Evolutionary conservation across 1,284 basidiomycete genomes (phyloP).

Genomic region (Austropuccinia psidii): DNA sequence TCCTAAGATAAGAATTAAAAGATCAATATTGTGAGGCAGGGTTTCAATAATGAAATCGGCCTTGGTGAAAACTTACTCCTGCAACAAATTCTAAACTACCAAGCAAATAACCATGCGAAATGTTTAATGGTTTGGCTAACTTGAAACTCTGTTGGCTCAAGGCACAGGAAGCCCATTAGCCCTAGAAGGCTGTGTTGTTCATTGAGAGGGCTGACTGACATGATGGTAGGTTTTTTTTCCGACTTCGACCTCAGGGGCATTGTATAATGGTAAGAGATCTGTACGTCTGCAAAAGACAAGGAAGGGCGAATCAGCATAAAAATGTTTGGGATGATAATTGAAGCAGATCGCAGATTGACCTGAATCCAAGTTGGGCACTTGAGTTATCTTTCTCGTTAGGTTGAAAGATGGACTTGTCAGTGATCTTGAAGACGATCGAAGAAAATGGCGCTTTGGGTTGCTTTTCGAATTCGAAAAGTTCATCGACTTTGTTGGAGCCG

Average conservation of each 20-base stretch:
- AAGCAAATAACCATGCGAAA: conserved; percentile 3
- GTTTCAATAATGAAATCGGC: too few species aligned
- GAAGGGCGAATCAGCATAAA: neutral
- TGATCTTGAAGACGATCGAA: neutral
- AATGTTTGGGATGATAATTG: too few species aligned
- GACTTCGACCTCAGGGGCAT: neutral
- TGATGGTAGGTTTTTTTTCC: conserved; percentile 20
- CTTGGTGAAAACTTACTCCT: neutral
- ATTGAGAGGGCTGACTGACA: neutral
- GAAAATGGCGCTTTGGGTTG: neutral
- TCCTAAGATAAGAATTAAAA: too few species aligned
- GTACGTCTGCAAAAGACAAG: conserved; percentile 10
- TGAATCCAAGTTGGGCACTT: neutral
- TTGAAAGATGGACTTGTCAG: conserved; percentile 19
- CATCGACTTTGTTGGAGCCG: neutral
- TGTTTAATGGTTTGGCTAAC: neutral
- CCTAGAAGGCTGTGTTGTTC: neutral
- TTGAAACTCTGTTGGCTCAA: conserved; percentile 21
- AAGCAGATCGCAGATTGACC: neutral
- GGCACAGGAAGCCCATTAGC: too few species aligned
- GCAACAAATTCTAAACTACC: conserved; percentile 14
- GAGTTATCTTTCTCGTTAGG: neutral
- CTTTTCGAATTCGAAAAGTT: neutral
- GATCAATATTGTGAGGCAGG: too few species aligned
- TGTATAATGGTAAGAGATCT: conserved; percentile 2